Base-by-base conservation (phyloP, 345 rosid genomes). In the Eutrema yunnanense region DNA sequence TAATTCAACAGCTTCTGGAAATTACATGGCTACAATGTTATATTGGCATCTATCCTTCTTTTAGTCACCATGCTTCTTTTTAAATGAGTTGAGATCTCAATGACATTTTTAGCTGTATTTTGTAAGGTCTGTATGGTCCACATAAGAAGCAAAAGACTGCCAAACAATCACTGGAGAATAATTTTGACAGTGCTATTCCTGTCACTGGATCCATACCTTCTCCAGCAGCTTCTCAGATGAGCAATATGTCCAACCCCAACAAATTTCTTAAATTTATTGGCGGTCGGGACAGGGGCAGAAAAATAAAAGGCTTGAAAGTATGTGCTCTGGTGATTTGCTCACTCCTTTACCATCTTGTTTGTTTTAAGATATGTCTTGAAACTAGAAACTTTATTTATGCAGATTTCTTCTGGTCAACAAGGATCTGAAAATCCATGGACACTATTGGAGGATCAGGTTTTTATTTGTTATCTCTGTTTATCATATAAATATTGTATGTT, bases 401-500 rank as follows among this genome's bases (percentile, higher is more conserved):
- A 95, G 99, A 79, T 83, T 52, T 73, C 92, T 78, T 67, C 89
- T 65, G 87, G 85, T 70, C 96, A 90, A 80, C 78, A 82, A 36
- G 94, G 94, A 60, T 79, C 82, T 73, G 98, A 86, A 73, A 83
- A 87, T 83, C 82, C 88, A 27, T 95, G 99, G 99, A 86, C 97
- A 42, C 82, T 78, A 63, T 90, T 92, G 88, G 99, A 95, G 78
- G 98, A 92, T 73, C 99, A 95, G 98, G 99, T 95, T 19, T 47
- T 38, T 68, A 63, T 74, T 63, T 62, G 13, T 34, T 22, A 37
- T 65, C 36, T 73, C 42, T 49, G 30, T 47, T 33, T 56, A 58
- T 65, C 60, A 67, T 36, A 38, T 3, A 63, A 7, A 46, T 27
- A 69, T 67, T 34, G 63, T 47, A 40, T 58, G 16, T 47, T 76